Conservation (phyloP, 305 asterid genomes). For the Solanum hybrid region DNA sequence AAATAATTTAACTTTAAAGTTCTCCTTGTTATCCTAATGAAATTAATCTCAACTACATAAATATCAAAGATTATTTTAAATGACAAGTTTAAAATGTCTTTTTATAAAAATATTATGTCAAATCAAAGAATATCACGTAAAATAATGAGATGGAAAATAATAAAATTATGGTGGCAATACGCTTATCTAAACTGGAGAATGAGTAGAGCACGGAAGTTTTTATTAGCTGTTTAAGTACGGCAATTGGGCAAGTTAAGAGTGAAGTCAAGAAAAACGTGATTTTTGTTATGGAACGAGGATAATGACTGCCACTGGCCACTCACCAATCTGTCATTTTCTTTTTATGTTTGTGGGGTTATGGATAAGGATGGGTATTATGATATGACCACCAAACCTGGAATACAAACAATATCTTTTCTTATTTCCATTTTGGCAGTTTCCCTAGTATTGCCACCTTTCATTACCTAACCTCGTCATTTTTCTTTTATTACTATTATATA, state of each 20-base stretch:
- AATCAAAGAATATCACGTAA: fast-evolving
- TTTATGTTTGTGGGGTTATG: not conserved
- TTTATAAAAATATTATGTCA: too few species aligned
- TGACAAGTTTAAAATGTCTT: too few species aligned
- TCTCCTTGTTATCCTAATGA: not conserved
- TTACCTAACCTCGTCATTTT: not conserved
- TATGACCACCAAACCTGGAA: not conserved
- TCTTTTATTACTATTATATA: not conserved
- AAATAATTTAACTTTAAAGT: not conserved
- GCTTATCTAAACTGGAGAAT: not conserved
- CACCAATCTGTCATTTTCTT: not conserved
- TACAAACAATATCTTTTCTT: not conserved
- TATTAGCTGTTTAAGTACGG: not conserved
- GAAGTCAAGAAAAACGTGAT: not conserved
- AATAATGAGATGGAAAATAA: not conserved
- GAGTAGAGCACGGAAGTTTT: not conserved
- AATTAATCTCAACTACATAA: too few species aligned
- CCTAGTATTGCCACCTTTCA: not conserved
- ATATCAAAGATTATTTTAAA: too few species aligned
- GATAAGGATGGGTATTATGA: not conserved
- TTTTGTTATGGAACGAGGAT: not conserved
- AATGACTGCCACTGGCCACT: not conserved
- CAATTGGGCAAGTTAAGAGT: not conserved
- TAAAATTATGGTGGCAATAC: not conserved
- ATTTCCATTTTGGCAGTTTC: not conserved